Conservation (phyloP, 495 filamentous ascomycete genomes). For the Aspergillus ellipticus region DNA sequence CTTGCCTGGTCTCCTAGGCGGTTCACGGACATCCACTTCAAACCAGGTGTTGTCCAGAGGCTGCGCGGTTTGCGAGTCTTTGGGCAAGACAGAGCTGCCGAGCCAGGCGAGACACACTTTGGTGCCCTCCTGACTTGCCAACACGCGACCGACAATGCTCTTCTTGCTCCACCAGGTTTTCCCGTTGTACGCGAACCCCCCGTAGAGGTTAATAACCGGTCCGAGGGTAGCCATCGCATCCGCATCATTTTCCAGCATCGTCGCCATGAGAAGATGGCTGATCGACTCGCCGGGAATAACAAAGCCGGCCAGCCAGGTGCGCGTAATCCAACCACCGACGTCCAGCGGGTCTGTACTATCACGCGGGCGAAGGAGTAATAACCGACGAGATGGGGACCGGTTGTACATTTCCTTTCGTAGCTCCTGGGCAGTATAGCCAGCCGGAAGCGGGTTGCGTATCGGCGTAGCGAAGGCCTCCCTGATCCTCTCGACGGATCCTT, state of each 20-base stretch:
- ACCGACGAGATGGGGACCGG: constrained; percentile 26
- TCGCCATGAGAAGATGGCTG: constrained; percentile 73
- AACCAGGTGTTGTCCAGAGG: constrained; percentile 61
- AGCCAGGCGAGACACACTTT: constrained; percentile 81
- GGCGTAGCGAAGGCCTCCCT: constrained; percentile 10
- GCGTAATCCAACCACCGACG: constrained; percentile 70
- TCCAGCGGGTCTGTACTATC: constrained; percentile 12
- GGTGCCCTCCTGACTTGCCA: constrained; percentile 61
- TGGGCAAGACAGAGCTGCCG: constrained; percentile 53
- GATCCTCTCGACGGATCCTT: constrained; percentile 8
- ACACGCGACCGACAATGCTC: constrained; percentile 71
- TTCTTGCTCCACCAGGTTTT: constrained; percentile 81
- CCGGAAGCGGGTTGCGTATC: background rate
- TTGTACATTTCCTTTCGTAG: constrained; percentile 30
- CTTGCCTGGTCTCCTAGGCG: constrained; percentile 17
- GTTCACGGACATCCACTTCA: constrained; percentile 46
- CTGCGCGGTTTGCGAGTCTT: constrained; percentile 21
- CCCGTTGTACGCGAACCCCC: constrained; percentile 68
- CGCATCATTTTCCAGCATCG: constrained; percentile 70
- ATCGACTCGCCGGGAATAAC: constrained; percentile 73
- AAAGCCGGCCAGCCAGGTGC: constrained; percentile 73
- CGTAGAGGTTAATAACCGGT: constrained; percentile 65
- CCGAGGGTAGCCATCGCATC: constrained; percentile 63
- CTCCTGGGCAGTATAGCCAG: background rate
- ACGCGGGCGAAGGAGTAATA: constrained; percentile 23